Percentiles rank a stretch among this genome's conserved stretches.
Conservation (phyloP, 2,329 filamentous ascomycete species). For the Venturia asperata region DNA sequence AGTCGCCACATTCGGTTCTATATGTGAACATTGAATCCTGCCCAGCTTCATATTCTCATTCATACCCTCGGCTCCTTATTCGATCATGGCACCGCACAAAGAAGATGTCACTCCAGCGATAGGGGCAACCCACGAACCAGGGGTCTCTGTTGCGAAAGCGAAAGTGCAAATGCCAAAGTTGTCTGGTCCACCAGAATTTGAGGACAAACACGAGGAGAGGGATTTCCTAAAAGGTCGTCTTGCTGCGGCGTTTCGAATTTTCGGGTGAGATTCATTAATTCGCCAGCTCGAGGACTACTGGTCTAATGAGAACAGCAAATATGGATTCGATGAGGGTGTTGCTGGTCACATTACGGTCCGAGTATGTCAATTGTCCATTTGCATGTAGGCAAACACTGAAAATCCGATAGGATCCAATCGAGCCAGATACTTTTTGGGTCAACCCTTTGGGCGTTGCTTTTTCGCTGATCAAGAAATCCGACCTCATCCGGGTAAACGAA, state of each 20-base stretch:
- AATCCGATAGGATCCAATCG: conserved; percentile 29
- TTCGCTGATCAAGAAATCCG: conserved; percentile 37
- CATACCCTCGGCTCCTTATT: background rate
- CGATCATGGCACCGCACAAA: conserved; percentile 18
- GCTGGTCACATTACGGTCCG: conserved; percentile 22
- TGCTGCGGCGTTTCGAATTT: conserved; percentile 20
- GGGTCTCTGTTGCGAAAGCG: background rate
- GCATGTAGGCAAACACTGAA: background rate
- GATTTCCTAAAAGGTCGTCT: conserved; percentile 21
- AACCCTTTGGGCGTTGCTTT: conserved; percentile 41
- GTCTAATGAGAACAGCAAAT: conserved; percentile 2
- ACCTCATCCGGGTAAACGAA: conserved; percentile 41
- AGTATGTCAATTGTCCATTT: background rate
- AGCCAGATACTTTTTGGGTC: conserved; percentile 33
- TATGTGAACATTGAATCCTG: background rate
- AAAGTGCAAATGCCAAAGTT: conserved; percentile 15
- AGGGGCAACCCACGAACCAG: conserved; percentile 2
- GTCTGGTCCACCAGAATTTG: conserved; percentile 19
- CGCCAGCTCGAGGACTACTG: background rate
- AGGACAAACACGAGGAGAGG: conserved; percentile 20
- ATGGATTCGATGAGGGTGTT: conserved; percentile 20
- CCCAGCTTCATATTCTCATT: background rate
- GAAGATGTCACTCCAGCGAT: conserved; percentile 13
- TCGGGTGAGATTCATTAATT: conserved; percentile 14
- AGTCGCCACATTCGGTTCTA: background rate